These are phyloP conservation scores for Rugonectria rugulosa DNA, from an alignment of 2,329 filamentous ascomycete genomes.

Conservation along the genomic window DNA sequence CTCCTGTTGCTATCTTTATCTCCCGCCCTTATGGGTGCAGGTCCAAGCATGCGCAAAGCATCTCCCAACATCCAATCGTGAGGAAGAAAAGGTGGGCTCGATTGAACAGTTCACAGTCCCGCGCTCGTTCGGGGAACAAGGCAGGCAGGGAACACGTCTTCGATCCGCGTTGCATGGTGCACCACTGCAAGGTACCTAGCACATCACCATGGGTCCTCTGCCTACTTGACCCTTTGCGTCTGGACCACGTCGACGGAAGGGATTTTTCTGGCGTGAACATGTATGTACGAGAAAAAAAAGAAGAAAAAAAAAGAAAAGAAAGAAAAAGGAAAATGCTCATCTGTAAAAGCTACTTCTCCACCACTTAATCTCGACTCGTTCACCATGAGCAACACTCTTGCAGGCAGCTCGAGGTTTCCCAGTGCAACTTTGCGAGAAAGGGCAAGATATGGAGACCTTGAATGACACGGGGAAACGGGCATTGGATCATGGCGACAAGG, in stretches of 20 bases:
- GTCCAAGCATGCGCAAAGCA: too few relatives aligned
- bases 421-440: not conserved
- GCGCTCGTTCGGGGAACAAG: not conserved
- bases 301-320: not conserved
- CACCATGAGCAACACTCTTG: not conserved
- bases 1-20: slow-evolving; percentile 4
- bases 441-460: not conserved
- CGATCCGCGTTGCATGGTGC: too few relatives aligned
- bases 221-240: too few relatives aligned
- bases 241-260: too few relatives aligned
- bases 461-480: not conserved
- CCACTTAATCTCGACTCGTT: not conserved
- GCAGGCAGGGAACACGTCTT: too few relatives aligned
- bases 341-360: not conserved
- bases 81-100: too few relatives aligned
- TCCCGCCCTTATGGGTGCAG: not conserved
- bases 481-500: not conserved
- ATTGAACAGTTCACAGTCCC: not conserved
- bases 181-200: not conserved
- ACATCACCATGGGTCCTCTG: too few relatives aligned
- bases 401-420: not conserved
- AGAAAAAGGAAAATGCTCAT: too few relatives aligned
- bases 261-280: not conserved
- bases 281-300: not conserved
- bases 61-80: not conserved